Evolutionary conservation across 768 basidiomycete species (phyloP).

Genomic region (Tricholoma bakamatsutake): DNA sequence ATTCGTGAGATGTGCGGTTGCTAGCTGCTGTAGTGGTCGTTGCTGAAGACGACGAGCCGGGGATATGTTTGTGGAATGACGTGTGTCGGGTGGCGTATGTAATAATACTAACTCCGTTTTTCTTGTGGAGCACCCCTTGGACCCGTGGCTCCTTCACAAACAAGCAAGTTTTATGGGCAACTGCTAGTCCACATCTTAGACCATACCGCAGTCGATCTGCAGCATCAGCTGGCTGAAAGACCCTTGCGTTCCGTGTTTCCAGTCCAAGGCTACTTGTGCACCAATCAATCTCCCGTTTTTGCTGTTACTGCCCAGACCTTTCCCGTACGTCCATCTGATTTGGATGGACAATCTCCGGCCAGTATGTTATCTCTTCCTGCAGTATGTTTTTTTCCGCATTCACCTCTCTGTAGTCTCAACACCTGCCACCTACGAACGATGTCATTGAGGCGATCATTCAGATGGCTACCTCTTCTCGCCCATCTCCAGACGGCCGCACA

Average conservation of each 20-base stretch:
- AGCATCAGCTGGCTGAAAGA: not conserved
- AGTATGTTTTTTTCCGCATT: not conserved
- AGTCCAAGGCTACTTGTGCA: not conserved
- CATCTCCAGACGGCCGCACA: conserved; percentile 40
- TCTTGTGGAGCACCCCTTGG: conserved; percentile 18
- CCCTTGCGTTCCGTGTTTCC: not conserved
- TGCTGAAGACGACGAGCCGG: not conserved
- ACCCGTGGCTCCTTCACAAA: conserved; percentile 15
- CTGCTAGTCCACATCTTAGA: not conserved
- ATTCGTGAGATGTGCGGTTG: not conserved
- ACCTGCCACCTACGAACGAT: conserved; percentile 47
- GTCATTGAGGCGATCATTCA: conserved; percentile 92
- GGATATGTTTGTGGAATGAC: conserved; percentile 6
- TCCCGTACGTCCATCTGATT: conserved; percentile 3
- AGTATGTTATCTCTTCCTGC: conserved; percentile 4
- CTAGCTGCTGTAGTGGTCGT: not conserved
- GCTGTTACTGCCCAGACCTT: too few relatives aligned
- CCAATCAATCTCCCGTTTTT: not conserved
- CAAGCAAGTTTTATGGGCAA: not conserved
- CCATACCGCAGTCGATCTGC: not conserved
- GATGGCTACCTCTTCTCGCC: conserved; percentile 74
- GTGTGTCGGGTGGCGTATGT: conserved; percentile 9
- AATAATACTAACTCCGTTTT: conserved; percentile 11
- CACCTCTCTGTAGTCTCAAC: conserved; percentile 5
- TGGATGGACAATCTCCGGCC: conserved; percentile 17